A percentile compares a stretch with the other conserved stretches of the same genome.
Evolutionary conservation across 257 asterid species (phyloP).

Genomic region (Solanum commersonii): DNA sequence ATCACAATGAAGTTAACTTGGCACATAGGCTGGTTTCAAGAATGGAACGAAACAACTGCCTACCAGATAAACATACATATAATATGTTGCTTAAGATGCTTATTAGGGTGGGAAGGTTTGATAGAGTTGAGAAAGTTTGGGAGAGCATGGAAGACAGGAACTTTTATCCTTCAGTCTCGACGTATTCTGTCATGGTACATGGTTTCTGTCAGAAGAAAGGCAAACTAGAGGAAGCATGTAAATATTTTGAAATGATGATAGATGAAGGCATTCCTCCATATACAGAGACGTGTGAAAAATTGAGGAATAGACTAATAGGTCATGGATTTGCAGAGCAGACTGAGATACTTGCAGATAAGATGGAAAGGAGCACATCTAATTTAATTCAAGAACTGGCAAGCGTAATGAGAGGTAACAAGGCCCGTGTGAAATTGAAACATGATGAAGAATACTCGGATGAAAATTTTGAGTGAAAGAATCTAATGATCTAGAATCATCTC

Average conservation of each 20-base stretch:
- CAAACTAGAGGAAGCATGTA: constrained; percentile 67
- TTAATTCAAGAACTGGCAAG: constrained; percentile 45
- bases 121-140: constrained; percentile 65
- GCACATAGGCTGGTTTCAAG: constrained; percentile 52
- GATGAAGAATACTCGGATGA: constrained; percentile 43
- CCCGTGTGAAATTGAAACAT: constrained; percentile 7
- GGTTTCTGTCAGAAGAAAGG: constrained; percentile 71
- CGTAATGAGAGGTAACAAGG: constrained; percentile 51
- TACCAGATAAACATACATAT: constrained; percentile 52
- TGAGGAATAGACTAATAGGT: constrained; percentile 69
- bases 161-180: constrained; percentile 68
- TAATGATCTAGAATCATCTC: neutral
- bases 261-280: constrained; percentile 92
- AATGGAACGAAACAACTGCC: constrained; percentile 44
- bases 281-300: constrained; percentile 36
- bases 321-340: constrained; percentile 52
- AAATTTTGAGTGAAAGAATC: neutral
- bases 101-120: constrained; percentile 71
- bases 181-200: constrained; percentile 81
- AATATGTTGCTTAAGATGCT: constrained; percentile 88
- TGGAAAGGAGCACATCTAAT: constrained; percentile 64
- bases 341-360: constrained; percentile 72
- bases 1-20: constrained; percentile 60
- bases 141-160: constrained; percentile 56
- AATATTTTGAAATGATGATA: constrained; percentile 70